phyloP scores from a whole-genome alignment of 129 eudicot species.

The Scalesia atractyloides region DNA sequence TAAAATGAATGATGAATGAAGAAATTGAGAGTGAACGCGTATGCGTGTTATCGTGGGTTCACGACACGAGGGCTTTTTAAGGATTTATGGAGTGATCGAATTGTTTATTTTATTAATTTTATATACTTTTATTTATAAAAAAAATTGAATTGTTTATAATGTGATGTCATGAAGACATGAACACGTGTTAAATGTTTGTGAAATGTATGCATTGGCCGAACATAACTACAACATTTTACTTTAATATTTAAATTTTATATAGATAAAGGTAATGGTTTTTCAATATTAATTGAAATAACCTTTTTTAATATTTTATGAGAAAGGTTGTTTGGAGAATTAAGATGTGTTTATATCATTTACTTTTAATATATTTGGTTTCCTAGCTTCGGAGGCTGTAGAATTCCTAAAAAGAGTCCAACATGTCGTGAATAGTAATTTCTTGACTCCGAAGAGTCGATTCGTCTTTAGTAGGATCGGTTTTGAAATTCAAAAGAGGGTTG shows the following conservation, averaged over 20 bases:
- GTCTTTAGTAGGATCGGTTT: too few relatives aligned
- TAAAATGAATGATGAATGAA: background rate
- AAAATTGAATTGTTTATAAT: background rate
- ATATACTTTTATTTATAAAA: background rate
- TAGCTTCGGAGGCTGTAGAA: too few relatives aligned
- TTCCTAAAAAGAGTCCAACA: too few relatives aligned
- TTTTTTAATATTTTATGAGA: background rate
- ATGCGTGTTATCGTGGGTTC: conserved; percentile 19
- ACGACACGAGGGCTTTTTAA: conserved; percentile 20
- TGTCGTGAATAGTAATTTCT: too few relatives aligned
- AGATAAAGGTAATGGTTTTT: too few relatives aligned
- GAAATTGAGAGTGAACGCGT: conserved; percentile 14
- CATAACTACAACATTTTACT: too few relatives aligned
- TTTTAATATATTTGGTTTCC: too few relatives aligned
- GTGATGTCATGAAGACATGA: background rate
- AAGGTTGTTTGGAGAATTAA: background rate
- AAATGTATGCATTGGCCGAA: background rate
- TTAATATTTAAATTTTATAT: too few relatives aligned
- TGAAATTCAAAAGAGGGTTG: too few relatives aligned
- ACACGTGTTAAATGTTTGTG: conserved; percentile 15
- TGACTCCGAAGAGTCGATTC: too few relatives aligned
- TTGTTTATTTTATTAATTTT: background rate
- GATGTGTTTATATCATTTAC: too few relatives aligned
- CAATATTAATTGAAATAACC: too few relatives aligned
- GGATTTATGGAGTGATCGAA: conserved; percentile 28